These are phyloP conservation scores for Hypoxylon rubiginosum DNA, from an alignment of 2,329 filamentous ascomycete genomes.

Conservation along the genomic window DNA sequence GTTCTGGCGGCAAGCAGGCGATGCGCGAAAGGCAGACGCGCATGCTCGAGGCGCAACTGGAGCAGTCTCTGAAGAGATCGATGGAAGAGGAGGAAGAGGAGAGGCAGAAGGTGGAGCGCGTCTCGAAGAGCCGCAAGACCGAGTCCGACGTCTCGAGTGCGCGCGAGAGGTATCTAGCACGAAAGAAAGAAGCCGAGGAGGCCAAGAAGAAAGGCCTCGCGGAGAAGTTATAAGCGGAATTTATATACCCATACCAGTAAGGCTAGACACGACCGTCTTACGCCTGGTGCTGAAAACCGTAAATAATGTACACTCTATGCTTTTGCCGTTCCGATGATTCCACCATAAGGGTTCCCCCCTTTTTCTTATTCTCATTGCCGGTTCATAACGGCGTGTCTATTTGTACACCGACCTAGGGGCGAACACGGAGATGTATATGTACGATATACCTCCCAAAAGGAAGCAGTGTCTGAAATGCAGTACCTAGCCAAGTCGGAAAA, in stretches of 20 bases:
- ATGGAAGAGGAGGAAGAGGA: conserved; percentile 78
- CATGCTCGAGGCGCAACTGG: conserved; percentile 84
- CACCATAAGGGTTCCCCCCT: conserved; percentile 14
- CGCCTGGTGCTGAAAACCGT: conserved; percentile 26
- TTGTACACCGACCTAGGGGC: conserved; percentile 23
- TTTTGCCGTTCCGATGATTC: conserved; percentile 13
- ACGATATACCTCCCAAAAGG: neutral
- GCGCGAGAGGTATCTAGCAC: conserved; percentile 82
- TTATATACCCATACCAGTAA: conserved; percentile 29
- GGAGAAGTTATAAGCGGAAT: conserved; percentile 38
- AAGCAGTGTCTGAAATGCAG: conserved; percentile 42
- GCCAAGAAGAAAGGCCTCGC: conserved; percentile 64
- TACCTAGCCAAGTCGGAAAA: neutral
- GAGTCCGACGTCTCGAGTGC: conserved; percentile 81
- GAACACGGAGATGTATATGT: neutral
- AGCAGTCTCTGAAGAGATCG: conserved; percentile 77
- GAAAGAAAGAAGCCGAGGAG: conserved; percentile 81
- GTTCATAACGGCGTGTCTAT: conserved; percentile 16
- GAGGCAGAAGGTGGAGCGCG: conserved; percentile 71
- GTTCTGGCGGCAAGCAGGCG: conserved; percentile 70
- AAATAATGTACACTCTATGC: conserved; percentile 47
- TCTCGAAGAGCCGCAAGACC: conserved; percentile 83
- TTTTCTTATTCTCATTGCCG: conserved; percentile 8
- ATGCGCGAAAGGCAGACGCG: conserved; percentile 81
- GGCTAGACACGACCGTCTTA: conserved; percentile 16